Base-by-base conservation (phyloP, 441 rosid genomes). In the Omphalea diandra region DNA sequence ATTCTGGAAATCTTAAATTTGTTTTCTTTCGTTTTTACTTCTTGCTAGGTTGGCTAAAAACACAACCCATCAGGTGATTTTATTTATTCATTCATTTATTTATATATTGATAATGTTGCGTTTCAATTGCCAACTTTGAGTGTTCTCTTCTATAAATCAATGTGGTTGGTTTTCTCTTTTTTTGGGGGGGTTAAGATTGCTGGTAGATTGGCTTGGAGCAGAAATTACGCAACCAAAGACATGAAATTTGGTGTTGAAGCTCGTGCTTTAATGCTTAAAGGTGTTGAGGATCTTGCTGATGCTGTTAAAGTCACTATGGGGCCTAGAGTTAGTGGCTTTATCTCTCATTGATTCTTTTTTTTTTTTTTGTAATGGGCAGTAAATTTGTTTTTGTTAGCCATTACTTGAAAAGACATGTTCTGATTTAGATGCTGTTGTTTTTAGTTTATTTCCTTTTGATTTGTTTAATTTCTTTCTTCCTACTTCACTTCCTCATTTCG, bases 231-330 rank as follows among this genome's bases (percentile, higher is more conserved):
- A 0, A 88, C 97, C 1, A 90, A 87, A 72, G 93, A 90, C 60
- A 82, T 90, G 18, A 90, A 69, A 65, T 90, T 88, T 54, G 97
- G 94, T 0, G 90, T 90, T 0, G 94, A 90, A 32, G 94, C 97
- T 57, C 85, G 94, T 29, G 87, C 90, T 38, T 73, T 82, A 82
- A 88, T 90, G 97, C 97, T 90, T 35, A 88, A 58, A 67, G 94
- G 94, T 58, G 94, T 90, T 41, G 97, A 90, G 72, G 94, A 90
- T 53, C 97, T 90, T 11, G 91, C 88, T 7, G 91, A 86, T 77
- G 92, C 97, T 33, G 94, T 90, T 63, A 82, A 65, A 71, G 90
- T 90, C 64, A 90, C 97, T 58, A 88, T 90, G 94, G 94, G 94
- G 29, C 97, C 94, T 35, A 90, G 88, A 90, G 94, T 87, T 7